Evolutionary conservation across 164 flowering plant species (phyloP), one percentile per base, ranked within the genome.

Genomic region (Euptelea pleiosperma): DNA sequence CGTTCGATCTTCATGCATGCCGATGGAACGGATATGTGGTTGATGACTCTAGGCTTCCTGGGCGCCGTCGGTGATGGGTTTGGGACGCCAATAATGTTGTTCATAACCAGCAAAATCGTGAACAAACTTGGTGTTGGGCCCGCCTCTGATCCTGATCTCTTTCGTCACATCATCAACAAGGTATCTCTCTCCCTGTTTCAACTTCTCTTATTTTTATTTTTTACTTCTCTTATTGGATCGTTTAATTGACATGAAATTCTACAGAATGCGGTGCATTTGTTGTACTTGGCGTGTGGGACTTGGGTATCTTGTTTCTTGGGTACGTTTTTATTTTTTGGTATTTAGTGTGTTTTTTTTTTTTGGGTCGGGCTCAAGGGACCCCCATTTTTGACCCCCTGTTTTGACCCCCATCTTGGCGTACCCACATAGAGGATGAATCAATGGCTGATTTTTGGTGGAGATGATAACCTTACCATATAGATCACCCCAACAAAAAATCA

Each of bases 211-310:
- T 2, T 7, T 42, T n/a, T 2, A 1, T n/a, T n/a, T 25, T 18
- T 18, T 14, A 8, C 46, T 37, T n/a, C 30, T 30, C 49, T 49
- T n/a, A n/a, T n/a, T n/a, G n/a, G n/a, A n/a, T n/a, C n/a, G n/a
- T n/a, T n/a, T n/a, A 33, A 21, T 26, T 55, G 63, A 14, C 16
- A 1, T 42, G 31, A 6, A 8, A 2, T 36, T 3, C 0, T 41
- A 46, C 78, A 82, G 87, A 82, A 76, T 66, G 67, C 84, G 11
- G 65, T 77, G 61, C 62, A 45, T 59, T 35, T 79, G 30, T 22
- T 78, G 56, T 82, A 76, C 64, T 46, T 82, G 30, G 84, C 82
- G 14, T 56, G 63, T 59, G 82, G 75, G 6, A 21, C 63, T 29
- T 79, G 74, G 57, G 55, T 79, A 26, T 62, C 53, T 36, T 76